These are phyloP conservation scores for Celoporthe dispersa DNA, from an alignment of 2,329 filamentous ascomycete genomes.

Conservation along the genomic window DNA sequence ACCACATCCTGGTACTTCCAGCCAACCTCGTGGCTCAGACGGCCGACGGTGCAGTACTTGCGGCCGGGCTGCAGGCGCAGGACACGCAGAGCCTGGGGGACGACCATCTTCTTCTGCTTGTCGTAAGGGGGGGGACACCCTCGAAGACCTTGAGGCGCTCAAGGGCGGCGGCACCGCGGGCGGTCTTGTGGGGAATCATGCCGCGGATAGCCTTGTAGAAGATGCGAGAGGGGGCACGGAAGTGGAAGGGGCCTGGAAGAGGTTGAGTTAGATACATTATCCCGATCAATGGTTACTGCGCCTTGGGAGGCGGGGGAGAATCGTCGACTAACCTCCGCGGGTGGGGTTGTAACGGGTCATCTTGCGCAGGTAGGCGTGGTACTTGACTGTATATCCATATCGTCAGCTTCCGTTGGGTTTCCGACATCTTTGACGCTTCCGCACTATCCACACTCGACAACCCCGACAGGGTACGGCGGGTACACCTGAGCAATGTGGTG, in stretches of 20 bases:
- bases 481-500: background rate
- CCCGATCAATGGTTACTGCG: constrained; percentile 31
- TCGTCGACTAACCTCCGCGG: constrained; percentile 78
- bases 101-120: constrained; percentile 99
- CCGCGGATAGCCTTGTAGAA: constrained; percentile 99
- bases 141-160: constrained; percentile 99
- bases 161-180: constrained; percentile 92
- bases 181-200: constrained; percentile 99
- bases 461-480: background rate
- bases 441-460: background rate
- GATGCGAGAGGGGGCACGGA: constrained; percentile 98
- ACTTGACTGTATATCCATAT: constrained; percentile 81
- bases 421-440: background rate
- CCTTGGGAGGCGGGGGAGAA: constrained; percentile 24
- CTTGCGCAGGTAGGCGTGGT: constrained; percentile 99
- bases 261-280: constrained; percentile 53
- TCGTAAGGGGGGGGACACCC: constrained; percentile 99
- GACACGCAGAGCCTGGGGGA: constrained; percentile 96
- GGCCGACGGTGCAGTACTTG: constrained; percentile 99
- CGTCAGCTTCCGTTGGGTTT: constrained; percentile 49
- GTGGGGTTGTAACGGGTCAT: constrained; percentile 99
- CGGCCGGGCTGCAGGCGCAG: constrained; percentile 97
- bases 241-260: constrained; percentile 90
- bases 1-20: constrained; percentile 99
- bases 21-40: constrained; percentile 98